A percentile compares a stretch with the other conserved stretches of the same genome.
Conservation (phyloP, 1,284 basidiomycete species). For the Austroboletus rostrupii region DNA sequence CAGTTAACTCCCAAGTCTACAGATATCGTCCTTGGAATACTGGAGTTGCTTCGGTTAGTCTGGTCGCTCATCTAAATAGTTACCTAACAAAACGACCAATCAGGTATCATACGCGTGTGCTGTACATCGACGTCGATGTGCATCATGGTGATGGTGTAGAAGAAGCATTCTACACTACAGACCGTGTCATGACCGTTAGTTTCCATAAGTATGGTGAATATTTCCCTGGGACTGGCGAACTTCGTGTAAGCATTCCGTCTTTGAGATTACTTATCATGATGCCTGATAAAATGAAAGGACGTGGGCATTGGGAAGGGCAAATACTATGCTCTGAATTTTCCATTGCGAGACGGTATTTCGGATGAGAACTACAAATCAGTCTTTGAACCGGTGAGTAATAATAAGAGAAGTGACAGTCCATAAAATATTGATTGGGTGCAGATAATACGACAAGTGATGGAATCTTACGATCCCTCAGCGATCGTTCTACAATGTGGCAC, state of each 20-base stretch:
- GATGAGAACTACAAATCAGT: constrained; percentile 95
- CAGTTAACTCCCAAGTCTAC: not conserved
- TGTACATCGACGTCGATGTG: constrained; percentile 99
- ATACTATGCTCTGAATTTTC: constrained; percentile 93
- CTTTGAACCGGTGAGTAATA: constrained; percentile 81
- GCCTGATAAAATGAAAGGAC: constrained; percentile 51
- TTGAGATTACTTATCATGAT: not conserved
- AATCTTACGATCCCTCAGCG: constrained; percentile 92
- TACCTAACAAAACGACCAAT: not conserved
- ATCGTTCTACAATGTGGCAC: constrained; percentile 98
- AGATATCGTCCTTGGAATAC: constrained; percentile 97
- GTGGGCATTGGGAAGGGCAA: constrained; percentile 91
- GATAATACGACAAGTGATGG: constrained; percentile 95
- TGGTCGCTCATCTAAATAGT: not conserved
- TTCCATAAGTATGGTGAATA: constrained; percentile 99
- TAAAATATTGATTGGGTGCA: constrained; percentile 31
- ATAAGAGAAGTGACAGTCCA: not conserved
- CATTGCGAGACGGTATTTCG: constrained; percentile 91
- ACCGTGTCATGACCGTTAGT: constrained; percentile 96
- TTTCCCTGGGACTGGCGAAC: constrained; percentile 97
- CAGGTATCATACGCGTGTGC: constrained; percentile 90
- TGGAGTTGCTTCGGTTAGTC: constrained; percentile 82
- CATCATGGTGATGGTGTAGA: constrained; percentile 99
- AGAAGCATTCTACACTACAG: constrained; percentile 98
- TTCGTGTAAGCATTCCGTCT: constrained; percentile 57